These are phyloP conservation scores for Candida peoriensis DNA, from an alignment of 805 yeast species.

Conservation along the genomic window DNA sequence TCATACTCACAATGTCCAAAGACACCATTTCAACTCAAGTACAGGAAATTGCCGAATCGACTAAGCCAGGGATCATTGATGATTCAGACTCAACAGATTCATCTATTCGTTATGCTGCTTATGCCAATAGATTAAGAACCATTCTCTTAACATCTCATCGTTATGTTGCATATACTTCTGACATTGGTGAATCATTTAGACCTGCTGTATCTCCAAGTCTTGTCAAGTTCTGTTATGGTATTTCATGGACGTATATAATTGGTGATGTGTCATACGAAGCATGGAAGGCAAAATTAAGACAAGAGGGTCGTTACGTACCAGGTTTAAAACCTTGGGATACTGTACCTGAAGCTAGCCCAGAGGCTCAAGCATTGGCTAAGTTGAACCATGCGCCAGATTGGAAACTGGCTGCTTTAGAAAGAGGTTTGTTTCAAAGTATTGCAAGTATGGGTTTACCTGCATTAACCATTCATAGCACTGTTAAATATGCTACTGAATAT, in stretches of 20 bases:
- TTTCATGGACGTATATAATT: conserved; percentile 70
- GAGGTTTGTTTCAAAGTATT: conserved; percentile 75
- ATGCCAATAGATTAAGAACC: conserved; percentile 70
- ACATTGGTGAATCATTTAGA: conserved; percentile 81
- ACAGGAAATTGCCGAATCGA: conserved; percentile 12
- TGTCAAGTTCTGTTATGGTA: conserved; percentile 64
- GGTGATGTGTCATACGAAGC: conserved; percentile 73
- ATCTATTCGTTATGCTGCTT: conserved; percentile 70
- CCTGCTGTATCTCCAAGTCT: conserved; percentile 69
- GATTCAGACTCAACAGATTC: conserved; percentile 39
- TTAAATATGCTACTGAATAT: conserved; percentile 58
- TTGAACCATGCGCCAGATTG: conserved; percentile 45
- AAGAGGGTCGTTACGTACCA: conserved; percentile 57
- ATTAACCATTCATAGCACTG: conserved; percentile 74
- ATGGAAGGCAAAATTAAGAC: conserved; percentile 64
- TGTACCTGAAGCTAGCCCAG: conserved; percentile 34
- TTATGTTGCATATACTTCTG: conserved; percentile 83
- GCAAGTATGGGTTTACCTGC: conserved; percentile 90
- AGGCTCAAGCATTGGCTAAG: conserved; percentile 28
- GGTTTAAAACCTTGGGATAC: conserved; percentile 67
- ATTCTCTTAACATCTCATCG: conserved; percentile 69
- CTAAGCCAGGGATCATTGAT: conserved; percentile 9
- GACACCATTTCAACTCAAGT: conserved; percentile 1
- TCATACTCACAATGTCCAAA: conserved; percentile 7
- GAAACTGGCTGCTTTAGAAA: conserved; percentile 56